Percentiles rank a stretch among this genome's conserved stretches.
Evolutionary conservation across 768 basidiomycete species (phyloP).

Genomic region (Suillus americanus): DNA sequence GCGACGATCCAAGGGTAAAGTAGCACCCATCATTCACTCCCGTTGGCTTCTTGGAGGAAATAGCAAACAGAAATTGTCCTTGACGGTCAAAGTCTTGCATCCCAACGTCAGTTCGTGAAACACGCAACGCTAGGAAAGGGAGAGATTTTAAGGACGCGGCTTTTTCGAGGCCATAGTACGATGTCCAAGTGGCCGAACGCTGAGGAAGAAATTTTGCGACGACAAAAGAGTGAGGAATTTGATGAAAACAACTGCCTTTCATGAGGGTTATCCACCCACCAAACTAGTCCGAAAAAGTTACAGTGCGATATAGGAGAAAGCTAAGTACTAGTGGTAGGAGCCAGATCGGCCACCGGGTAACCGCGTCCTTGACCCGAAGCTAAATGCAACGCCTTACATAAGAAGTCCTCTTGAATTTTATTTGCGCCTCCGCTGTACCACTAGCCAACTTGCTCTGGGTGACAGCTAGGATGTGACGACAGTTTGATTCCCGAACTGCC

Average conservation of each 20-base stretch:
- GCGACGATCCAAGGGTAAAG: background rate
- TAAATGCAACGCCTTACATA: no score
- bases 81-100: background rate
- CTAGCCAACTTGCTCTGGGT: no score
- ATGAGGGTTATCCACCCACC: no score
- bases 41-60: background rate
- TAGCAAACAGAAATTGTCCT: background rate
- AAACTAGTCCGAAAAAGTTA: no score
- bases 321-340: no score
- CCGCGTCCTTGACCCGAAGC: no score
- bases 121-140: conserved; percentile 5
- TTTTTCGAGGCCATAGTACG: background rate
- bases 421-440: no score
- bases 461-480: no score
- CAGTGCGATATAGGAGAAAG: no score
- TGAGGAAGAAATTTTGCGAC: conserved; percentile 5
- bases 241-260: no score
- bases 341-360: no score
- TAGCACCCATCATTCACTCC: background rate
- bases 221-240: conserved; percentile 4
- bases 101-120: background rate
- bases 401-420: no score
- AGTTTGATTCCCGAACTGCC: background rate
- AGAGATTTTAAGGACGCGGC: background rate
- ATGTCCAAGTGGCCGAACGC: conserved; percentile 1